Evolutionary conservation across 2,329 filamentous ascomycete genomes (phyloP).

Genomic region (Colletotrichum somersetense): DNA sequence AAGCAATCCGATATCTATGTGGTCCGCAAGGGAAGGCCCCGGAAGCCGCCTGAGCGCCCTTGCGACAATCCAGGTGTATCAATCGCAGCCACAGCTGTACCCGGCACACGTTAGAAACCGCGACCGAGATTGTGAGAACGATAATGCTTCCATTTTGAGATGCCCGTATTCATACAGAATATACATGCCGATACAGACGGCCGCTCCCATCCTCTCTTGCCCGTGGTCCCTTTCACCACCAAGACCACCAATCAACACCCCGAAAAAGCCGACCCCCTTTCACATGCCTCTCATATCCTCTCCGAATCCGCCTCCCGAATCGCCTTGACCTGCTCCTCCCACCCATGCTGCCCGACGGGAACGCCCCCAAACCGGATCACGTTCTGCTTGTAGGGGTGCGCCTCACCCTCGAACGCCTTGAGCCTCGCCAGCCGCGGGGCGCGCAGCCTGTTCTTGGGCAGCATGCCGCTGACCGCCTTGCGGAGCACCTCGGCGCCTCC

Average conservation of each 20-base stretch:
- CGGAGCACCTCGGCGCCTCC: conserved; percentile 92
- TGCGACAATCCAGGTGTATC: neutral
- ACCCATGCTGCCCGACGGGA: conserved; percentile 65
- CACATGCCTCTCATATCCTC: conserved; percentile 59
- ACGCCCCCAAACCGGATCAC: conserved; percentile 78
- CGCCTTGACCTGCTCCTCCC: conserved; percentile 64
- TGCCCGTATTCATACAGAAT: conserved; percentile 42
- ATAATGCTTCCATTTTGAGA: conserved; percentile 37
- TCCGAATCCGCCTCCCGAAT: conserved; percentile 63
- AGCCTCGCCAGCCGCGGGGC: conserved; percentile 88
- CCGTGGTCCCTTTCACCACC: neutral
- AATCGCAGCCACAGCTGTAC: neutral
- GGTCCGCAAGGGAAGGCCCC: too few species aligned
- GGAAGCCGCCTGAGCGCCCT: neutral
- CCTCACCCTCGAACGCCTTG: conserved; percentile 95
- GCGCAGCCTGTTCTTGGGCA: conserved; percentile 94
- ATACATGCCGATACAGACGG: conserved; percentile 40
- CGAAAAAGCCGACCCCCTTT: neutral
- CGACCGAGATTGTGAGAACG: neutral
- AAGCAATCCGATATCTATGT: neutral
- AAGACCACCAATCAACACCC: neutral
- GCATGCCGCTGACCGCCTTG: conserved; percentile 94
- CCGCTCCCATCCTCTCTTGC: conserved; percentile 1
- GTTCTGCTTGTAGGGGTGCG: conserved; percentile 93
- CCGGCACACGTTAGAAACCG: neutral